Base-by-base conservation (phyloP, 352 stramenopile species). In the Pythium utonaiense region DNA sequence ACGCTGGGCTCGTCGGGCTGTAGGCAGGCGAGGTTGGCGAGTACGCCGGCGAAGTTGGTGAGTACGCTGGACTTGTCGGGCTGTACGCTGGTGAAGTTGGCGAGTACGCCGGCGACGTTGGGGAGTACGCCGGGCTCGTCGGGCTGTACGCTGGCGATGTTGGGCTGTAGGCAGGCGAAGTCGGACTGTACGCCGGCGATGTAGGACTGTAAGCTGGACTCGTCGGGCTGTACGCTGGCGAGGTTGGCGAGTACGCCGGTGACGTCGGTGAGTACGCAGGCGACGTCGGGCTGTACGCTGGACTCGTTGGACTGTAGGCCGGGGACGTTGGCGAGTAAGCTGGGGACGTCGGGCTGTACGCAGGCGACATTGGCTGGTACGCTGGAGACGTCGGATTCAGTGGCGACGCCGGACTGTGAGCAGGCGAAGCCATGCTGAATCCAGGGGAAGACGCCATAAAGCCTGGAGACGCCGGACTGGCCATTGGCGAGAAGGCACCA, bases 331-430 rank as follows among this genome's bases (percentile, higher is more conserved):
- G 86, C 12, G 60, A 84, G 61, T 94, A 96, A 2, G 83, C 80
- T 2, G 75, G 76, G 0, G 55, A 76, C 22, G 70, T 88, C 10
- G 72, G 78, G 36, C 67, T 80, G 75, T 98, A 98, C 13, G 89
- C 92, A 27, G 95, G 93, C 27, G 77, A 89, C 79, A 87, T 90
- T 13, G 80, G 77, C 28, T 74, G 91, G 73, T 98, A 98, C 22
- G 89, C 90, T 34, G 93, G 93, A 10, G 73, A 93, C 19, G 88
- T 86, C 7, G 89, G 74, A 55, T 75, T 89, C 48, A 89, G 59
- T 38, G 83, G 83, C 40, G 78, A 90, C 44, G 83, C 81, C 21
- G 84, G 84, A 34, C 78, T 90, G 60, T 91, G 82, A 4, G 82
- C 82, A 40, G 84, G 84, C 2, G 72, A 83, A 19, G 90, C 96